Percentiles rank a stretch among this genome's conserved stretches.
Conservation (phyloP, 164 flowering plant genomes). For the Vitis riparia region DNA sequence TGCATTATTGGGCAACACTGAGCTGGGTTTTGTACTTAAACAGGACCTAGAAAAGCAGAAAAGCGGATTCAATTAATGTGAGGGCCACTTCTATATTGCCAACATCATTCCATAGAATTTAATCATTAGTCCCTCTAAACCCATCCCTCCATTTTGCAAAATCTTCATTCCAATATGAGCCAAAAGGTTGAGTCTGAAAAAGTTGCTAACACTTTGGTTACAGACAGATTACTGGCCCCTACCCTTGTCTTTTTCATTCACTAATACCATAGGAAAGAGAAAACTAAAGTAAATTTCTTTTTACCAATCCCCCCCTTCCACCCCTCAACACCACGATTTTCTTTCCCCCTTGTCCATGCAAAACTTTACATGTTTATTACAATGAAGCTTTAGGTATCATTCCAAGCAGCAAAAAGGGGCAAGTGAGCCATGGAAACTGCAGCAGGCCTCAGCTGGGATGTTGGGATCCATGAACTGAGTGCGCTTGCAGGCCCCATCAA, state of each 20-base stretch:
- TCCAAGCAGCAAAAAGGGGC: conserved; percentile 86
- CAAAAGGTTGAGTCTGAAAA: conserved; percentile 25
- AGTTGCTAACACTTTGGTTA: conserved; percentile 22
- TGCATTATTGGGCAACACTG: conserved; percentile 53
- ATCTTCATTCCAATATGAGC: conserved; percentile 26
- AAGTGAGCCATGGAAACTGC: conserved; percentile 57
- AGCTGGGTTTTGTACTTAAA: conserved; percentile 38
- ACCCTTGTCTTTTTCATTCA: conserved; percentile 20
- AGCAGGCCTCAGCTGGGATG: conserved; percentile 46
- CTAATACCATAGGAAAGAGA: conserved; percentile 1
- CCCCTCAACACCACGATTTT: neutral
- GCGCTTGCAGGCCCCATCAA: conserved; percentile 20
- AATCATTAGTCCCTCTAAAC: conserved; percentile 21
- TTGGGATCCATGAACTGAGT: conserved; percentile 52
- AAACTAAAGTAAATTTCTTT: conserved; percentile 2
- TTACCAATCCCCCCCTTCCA: neutral
- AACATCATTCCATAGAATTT: conserved; percentile 20
- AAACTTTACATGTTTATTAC: conserved; percentile 13
- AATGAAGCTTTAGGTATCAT: conserved; percentile 37
- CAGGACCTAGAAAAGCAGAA: conserved; percentile 11
- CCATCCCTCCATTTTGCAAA: conserved; percentile 29
- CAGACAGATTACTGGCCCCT: conserved; percentile 30
- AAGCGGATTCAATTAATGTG: conserved; percentile 20
- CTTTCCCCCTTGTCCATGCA: conserved; percentile 29
- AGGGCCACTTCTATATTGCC: conserved; percentile 15